Conservation (phyloP, 2,329 filamentous ascomycete genomes). For the Cercospora sp. region DNA sequence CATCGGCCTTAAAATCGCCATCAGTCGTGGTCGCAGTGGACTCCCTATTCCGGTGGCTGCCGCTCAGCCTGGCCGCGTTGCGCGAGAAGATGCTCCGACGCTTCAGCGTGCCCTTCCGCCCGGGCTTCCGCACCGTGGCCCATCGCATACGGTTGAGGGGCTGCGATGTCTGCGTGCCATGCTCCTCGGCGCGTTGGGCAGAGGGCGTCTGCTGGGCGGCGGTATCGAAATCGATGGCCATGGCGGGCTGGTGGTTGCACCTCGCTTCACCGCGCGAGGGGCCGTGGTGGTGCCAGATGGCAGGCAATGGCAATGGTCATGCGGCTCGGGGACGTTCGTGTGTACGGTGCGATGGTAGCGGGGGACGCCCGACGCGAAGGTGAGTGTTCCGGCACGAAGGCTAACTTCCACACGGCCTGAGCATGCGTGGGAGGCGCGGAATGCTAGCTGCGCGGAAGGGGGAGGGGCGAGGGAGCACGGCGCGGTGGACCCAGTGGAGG, state of each 20-base stretch:
- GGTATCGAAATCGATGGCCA: conserved; percentile 25
- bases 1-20: conserved; percentile 36
- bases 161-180: conserved; percentile 43
- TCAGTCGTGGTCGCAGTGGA: conserved; percentile 38
- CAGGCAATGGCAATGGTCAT: conserved; percentile 13
- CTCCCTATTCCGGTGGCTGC: conserved; percentile 43
- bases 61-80: conserved; percentile 33
- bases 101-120: conserved; percentile 74
- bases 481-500: background rate
- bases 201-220: conserved; percentile 18
- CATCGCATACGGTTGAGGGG: conserved; percentile 75
- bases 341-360: background rate
- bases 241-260: conserved; percentile 12
- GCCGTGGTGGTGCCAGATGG: conserved; percentile 7
- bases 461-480: background rate
- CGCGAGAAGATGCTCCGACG: conserved; percentile 79
- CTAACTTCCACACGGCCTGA: conserved; percentile 9
- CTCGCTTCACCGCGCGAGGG: conserved; percentile 16
- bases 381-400: background rate
- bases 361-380: background rate
- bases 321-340: conserved; percentile 5
- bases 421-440: conserved; percentile 6
- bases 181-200: conserved; percentile 46
- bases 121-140: conserved; percentile 86
- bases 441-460: conserved; percentile 17